Percentiles rank a stretch among this genome's conserved stretches.
Evolutionary conservation across 805 yeast genomes (phyloP).

Genomic region (Pichia scutulata): DNA sequence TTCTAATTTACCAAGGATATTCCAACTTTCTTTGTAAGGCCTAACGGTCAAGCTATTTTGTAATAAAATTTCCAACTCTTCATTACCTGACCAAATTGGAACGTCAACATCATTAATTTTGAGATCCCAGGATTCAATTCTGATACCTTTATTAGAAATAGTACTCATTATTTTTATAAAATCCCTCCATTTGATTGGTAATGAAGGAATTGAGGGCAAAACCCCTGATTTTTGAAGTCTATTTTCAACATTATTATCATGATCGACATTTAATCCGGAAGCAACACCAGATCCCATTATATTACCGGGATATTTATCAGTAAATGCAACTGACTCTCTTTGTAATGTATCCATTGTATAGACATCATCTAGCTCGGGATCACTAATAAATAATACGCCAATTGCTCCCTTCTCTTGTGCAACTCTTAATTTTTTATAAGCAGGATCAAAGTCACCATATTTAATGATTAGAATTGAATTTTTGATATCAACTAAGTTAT

Average conservation of each 20-base stretch:
- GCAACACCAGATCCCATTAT: constrained; percentile 75
- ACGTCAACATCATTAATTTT: constrained; percentile 17
- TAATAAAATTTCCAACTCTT: constrained; percentile 19
- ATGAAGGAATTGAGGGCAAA: constrained; percentile 65
- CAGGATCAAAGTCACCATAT: constrained; percentile 43
- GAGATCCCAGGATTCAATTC: constrained; percentile 30
- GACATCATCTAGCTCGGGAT: constrained; percentile 23
- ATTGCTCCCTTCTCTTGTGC: constrained; percentile 53
- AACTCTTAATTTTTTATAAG: constrained; percentile 41
- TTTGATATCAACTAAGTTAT: constrained; percentile 32
- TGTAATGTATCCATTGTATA: constrained; percentile 41
- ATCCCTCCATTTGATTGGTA: constrained; percentile 73
- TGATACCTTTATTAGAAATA: constrained; percentile 33
- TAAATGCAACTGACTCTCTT: constrained; percentile 46
- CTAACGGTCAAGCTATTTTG: constrained; percentile 36
- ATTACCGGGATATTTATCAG: constrained; percentile 67
- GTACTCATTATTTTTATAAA: constrained; percentile 38
- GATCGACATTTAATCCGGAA: constrained; percentile 22
- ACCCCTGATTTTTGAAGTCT: constrained; percentile 39
- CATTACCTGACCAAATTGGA: constrained; percentile 40
- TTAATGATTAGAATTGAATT: constrained; percentile 53
- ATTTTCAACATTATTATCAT: constrained; percentile 32
- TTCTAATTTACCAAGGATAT: constrained; percentile 65
- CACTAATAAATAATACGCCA: constrained; percentile 63
- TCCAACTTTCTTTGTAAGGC: constrained; percentile 63